A percentile compares a stretch with the other conserved stretches of the same genome.
phyloP scores from a whole-genome alignment of 305 asterid genomes.

The Rubia peregrina region DNA sequence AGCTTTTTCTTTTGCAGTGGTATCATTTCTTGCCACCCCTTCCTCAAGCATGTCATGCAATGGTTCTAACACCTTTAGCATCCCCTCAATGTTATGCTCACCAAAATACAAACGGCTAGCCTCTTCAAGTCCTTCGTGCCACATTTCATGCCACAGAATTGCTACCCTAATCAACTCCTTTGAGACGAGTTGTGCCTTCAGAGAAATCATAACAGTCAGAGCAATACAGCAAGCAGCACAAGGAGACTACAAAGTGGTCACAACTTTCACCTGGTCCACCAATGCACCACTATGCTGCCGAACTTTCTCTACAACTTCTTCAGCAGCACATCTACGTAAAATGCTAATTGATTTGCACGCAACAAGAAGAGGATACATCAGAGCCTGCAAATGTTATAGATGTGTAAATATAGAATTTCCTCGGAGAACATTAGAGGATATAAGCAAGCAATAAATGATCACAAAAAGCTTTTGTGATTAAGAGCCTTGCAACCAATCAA shows the following conservation, averaged over 20 bases:
- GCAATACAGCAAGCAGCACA: constrained; percentile 15
- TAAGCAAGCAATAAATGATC: background rate
- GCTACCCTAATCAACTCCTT: constrained; percentile 97
- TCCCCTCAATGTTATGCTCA: constrained; percentile 96
- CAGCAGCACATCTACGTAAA: constrained; percentile 91
- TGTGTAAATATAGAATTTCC: background rate
- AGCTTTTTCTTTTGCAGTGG: constrained; percentile 84
- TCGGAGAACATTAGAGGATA: background rate
- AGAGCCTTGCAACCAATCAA: background rate
- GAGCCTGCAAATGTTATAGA: constrained; percentile 65
- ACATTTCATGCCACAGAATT: constrained; percentile 99
- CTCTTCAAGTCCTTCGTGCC: constrained; percentile 99
- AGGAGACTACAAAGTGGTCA: constrained; percentile 6
- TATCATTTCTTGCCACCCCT: constrained; percentile 72
- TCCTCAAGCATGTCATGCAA: constrained; percentile 94
- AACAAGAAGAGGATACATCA: constrained; percentile 99
- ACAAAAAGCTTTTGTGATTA: background rate
- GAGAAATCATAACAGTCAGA: constrained; percentile 28
- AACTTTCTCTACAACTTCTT: constrained; percentile 97
- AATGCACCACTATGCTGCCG: constrained; percentile 94
- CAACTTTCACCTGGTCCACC: constrained; percentile 78
- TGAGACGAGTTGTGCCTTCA: constrained; percentile 97
- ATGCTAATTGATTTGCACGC: constrained; percentile 98
- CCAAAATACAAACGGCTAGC: constrained; percentile 98
- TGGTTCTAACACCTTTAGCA: constrained; percentile 93